phyloP scores from a whole-genome alignment of 129 eudicot species.

The Flaveria trinervia region DNA sequence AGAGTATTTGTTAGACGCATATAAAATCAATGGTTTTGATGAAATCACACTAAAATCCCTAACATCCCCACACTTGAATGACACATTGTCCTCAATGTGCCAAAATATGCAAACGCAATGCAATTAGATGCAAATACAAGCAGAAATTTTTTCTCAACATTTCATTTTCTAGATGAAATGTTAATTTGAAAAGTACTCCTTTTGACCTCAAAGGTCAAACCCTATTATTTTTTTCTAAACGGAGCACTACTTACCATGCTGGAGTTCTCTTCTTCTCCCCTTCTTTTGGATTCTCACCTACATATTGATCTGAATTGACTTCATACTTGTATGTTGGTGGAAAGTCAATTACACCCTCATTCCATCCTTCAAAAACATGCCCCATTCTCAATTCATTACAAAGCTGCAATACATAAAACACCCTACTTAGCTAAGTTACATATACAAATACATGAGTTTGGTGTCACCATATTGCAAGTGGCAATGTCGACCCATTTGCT shows the following conservation, averaged over 20 bases:
- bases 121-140: no score
- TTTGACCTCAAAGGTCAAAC: constrained; percentile 23
- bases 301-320: constrained; percentile 71
- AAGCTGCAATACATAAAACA: constrained; percentile 51
- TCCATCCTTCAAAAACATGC: constrained; percentile 86
- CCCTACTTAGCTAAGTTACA: not conserved
- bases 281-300: constrained; percentile 83
- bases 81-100: no score
- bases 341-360: constrained; percentile 74
- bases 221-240: not conserved
- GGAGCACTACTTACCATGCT: constrained; percentile 68
- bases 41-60: no score
- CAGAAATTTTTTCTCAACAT: no score
- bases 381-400: constrained; percentile 75
- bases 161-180: not conserved
- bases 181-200: not conserved
- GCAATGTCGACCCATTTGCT: not conserved
- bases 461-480: not conserved
- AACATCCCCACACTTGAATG: no score
- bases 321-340: constrained; percentile 95
- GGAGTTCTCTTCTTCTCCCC: constrained; percentile 96
- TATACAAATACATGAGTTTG: not conserved
- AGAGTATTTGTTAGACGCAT: no score
- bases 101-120: no score
- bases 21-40: no score